Percentiles rank a stretch among this genome's conserved stretches.
Evolutionary conservation across 306 rosid genomes (phyloP).

Genomic region (Prunus davidiana): DNA sequence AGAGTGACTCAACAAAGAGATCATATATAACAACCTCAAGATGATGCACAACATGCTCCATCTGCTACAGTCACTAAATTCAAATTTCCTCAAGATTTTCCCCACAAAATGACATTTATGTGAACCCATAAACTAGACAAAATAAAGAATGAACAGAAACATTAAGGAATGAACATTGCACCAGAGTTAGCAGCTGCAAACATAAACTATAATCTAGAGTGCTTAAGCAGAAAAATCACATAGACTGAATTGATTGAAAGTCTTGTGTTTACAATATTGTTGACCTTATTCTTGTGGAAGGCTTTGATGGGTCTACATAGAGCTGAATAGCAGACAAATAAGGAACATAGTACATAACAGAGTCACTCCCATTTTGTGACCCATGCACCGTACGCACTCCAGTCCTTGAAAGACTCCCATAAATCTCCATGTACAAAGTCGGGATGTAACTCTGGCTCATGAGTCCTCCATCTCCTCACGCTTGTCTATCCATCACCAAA

Average conservation of each 20-base stretch:
- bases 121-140: background rate
- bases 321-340: slow-evolving; percentile 89
- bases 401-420: slow-evolving; percentile 83
- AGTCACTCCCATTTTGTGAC: slow-evolving; percentile 77
- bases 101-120: background rate
- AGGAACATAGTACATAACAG: slow-evolving; percentile 78
- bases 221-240: background rate
- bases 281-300: slow-evolving; percentile 58
- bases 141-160: background rate
- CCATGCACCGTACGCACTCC: slow-evolving; percentile 90
- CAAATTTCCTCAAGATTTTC: background rate
- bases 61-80: background rate
- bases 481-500: slow-evolving; percentile 46
- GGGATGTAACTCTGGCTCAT: slow-evolving; percentile 48
- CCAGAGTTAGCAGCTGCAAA: background rate
- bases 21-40: background rate
- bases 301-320: slow-evolving; percentile 63
- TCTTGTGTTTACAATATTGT: background rate
- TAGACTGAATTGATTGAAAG: background rate
- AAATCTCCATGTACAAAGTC: slow-evolving; percentile 83
- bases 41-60: background rate
- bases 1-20: background rate
- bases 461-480: slow-evolving; percentile 51
- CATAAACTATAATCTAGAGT: background rate
- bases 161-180: background rate